Conservation (phyloP, 768 basidiomycete species). For the Phaffia tasmanica region DNA sequence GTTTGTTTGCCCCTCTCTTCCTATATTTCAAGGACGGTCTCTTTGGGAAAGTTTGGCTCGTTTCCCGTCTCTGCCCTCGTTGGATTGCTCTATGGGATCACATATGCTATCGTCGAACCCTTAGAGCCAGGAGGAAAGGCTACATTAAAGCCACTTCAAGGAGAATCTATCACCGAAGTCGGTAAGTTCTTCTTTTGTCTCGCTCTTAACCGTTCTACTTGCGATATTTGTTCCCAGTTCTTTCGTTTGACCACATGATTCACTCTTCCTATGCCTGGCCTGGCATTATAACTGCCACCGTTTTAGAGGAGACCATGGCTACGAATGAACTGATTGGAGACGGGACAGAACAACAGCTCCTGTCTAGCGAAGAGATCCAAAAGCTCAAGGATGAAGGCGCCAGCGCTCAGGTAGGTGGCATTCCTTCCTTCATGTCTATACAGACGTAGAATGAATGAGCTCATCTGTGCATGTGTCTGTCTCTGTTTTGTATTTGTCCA, state of each 20-base stretch:
- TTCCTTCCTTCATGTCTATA: conserved; percentile 7
- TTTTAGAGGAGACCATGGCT: conserved; percentile 82
- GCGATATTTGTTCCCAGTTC: background rate
- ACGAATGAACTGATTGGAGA: conserved; percentile 95
- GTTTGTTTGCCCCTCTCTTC: conserved; percentile 4
- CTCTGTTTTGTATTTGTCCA: background rate
- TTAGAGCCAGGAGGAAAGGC: background rate
- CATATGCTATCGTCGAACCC: conserved; percentile 59
- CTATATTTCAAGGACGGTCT: conserved; percentile 47
- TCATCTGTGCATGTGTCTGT: background rate
- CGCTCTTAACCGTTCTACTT: background rate
- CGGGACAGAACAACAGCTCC: conserved; percentile 61
- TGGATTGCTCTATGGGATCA: conserved; percentile 71
- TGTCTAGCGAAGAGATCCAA: conserved; percentile 74
- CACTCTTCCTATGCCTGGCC: too few species aligned
- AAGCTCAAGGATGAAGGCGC: conserved; percentile 68
- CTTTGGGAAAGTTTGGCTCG: conserved; percentile 73
- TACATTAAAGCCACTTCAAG: conserved; percentile 14
- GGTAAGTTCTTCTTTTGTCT: conserved; percentile 6
- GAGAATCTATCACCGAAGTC: conserved; percentile 21
- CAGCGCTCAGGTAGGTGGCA: conserved; percentile 54
- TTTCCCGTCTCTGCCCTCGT: conserved; percentile 70
- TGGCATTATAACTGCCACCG: too few species aligned
- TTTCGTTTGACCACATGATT: background rate
- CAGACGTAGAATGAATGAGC: too few species aligned